Base-by-base conservation (phyloP, 2,329 filamentous ascomycete genomes). In the Nannizziopsis barbatae region DNA sequence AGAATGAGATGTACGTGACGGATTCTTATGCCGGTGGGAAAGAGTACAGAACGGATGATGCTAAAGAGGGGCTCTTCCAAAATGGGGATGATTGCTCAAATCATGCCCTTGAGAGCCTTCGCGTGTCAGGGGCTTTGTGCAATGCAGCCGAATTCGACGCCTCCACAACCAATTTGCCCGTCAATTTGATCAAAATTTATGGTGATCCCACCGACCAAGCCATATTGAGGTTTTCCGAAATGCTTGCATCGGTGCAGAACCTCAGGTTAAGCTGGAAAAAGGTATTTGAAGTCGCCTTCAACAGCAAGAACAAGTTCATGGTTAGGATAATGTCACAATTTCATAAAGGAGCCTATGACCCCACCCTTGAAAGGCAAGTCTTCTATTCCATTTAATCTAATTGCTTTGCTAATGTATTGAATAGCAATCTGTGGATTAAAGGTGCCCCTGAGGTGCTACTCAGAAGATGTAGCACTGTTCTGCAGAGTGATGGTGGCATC, bases 261-360 rank as follows among this genome's bases (percentile, higher is more conserved):
- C 66, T 83, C 4, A 75, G 80, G 6, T 70, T 72, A 11, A 70
- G 74, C 53, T 87, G 82, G 81, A 74, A 75, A 45, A 80, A 76
- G 45, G 73, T 76, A 1, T 87, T 80, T 56, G 79, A 83, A 47
- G 69, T 86, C 22, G 77, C 81, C 0, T 89, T 89, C 63, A 88
- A 88, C 67, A 86, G 81, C 66, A 86, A 86, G 70, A 88, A 87
- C 67, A 89, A 89, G 64, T 88, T 80, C 60, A 88, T 87, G 79
- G 76, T 88, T 47, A 74, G 78, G 31, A 74, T 80, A 0, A 75
- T 82, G 42, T 70, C 70, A 9, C 60, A 61, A 1, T 49, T 50
- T 7, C 51, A 58, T 6, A 37, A 14, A 30, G 14, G 10, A n/a
- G 11, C 27, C 10, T 5, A 41, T 22, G 12, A 32, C 20, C 11